Conservation (phyloP, 2,329 filamentous ascomycete genomes). For the Verruconis gallopava region DNA sequence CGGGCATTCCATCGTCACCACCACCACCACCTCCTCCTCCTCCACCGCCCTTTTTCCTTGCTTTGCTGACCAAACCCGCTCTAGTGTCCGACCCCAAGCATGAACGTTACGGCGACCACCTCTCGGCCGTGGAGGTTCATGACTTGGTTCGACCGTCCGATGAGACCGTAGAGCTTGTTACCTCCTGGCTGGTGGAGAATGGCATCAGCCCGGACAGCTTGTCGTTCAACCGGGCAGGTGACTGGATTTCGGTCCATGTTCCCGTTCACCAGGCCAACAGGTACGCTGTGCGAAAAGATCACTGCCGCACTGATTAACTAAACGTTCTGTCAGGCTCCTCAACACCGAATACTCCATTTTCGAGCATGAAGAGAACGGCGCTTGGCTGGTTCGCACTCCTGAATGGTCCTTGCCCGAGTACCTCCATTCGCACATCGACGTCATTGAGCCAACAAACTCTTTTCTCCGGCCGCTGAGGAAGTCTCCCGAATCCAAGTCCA, state of each 20-base stretch:
- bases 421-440: slow-evolving; percentile 45
- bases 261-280: slow-evolving; percentile 39
- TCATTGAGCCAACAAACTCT: slow-evolving; percentile 47
- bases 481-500: neutral
- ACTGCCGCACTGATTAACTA: neutral
- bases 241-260: slow-evolving; percentile 43
- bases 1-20: too few relatives aligned
- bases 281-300: neutral
- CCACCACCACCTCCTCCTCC: too few relatives aligned
- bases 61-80: too few relatives aligned
- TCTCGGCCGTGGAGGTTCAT: slow-evolving; percentile 47
- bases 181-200: slow-evolving; percentile 46
- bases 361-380: slow-evolving; percentile 42
- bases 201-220: slow-evolving; percentile 31
- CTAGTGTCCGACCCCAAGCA: slow-evolving; percentile 46
- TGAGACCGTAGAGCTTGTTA: slow-evolving; percentile 38
- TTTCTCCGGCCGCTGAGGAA: slow-evolving; percentile 36
- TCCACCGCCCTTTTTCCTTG: too few relatives aligned
- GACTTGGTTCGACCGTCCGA: slow-evolving; percentile 40
- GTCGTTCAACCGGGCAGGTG: slow-evolving; percentile 39
- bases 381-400: slow-evolving; percentile 37
- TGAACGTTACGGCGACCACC: slow-evolving; percentile 45
- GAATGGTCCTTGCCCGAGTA: slow-evolving; percentile 46
- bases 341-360: slow-evolving; percentile 37
- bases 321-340: slow-evolving; percentile 34